Evolutionary conservation across 306 rosid species (phyloP).

Genomic region (Lablab purpureus): DNA sequence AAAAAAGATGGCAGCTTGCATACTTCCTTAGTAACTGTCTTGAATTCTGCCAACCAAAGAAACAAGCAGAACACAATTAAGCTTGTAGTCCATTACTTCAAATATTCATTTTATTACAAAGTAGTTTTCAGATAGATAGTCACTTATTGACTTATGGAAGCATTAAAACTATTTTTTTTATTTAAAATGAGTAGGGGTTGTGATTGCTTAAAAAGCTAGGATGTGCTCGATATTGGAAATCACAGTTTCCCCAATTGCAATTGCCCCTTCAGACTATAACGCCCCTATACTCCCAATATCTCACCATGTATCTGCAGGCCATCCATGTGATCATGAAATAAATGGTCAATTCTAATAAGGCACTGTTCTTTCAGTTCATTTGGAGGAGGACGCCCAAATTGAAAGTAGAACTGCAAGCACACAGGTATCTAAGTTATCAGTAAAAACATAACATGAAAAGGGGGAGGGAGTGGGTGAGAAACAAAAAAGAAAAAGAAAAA

Average conservation of each 20-base stretch:
- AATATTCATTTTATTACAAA: conserved; percentile 20
- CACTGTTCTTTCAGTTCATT: conserved; percentile 84
- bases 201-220: conserved; percentile 39
- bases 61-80: conserved; percentile 50
- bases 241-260: conserved; percentile 34
- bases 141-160: conserved; percentile 35
- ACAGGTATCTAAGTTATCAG: conserved; percentile 37
- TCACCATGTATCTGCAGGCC: conserved; percentile 92
- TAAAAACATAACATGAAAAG: conserved; percentile 28
- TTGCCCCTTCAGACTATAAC: conserved; percentile 37
- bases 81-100: conserved; percentile 3
- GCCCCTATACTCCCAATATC: conserved; percentile 47
- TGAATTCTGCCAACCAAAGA: conserved; percentile 74
- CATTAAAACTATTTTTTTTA: conserved; percentile 33
- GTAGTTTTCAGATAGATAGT: conserved; percentile 3
- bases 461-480: neutral
- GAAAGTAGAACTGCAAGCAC: conserved; percentile 91
- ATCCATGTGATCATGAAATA: conserved; percentile 73
- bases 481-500: neutral
- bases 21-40: conserved; percentile 82
- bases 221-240: conserved; percentile 25
- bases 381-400: conserved; percentile 87
- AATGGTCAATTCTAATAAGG: conserved; percentile 66
- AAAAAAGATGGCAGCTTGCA: conserved; percentile 98
- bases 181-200: neutral